Conservation (phyloP, 768 basidiomycete genomes). For the Gautieria morchelliformis region DNA sequence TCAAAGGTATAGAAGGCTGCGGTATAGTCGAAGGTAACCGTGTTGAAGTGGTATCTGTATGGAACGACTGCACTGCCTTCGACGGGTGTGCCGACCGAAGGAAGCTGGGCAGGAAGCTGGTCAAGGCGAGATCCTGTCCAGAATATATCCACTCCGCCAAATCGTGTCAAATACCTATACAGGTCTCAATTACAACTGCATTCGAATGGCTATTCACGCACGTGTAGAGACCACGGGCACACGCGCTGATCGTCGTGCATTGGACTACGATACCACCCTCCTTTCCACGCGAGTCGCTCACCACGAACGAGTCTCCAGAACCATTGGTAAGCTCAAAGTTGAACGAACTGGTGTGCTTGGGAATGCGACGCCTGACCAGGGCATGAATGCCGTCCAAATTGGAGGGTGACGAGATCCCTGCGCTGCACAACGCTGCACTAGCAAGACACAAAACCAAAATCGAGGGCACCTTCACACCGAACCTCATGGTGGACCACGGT, state of each 20-base stretch:
- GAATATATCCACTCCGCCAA: constrained; percentile 32
- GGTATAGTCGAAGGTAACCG: constrained; percentile 33
- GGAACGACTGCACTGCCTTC: constrained; percentile 26
- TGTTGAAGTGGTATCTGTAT: constrained; percentile 34
- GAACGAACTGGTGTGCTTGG: constrained; percentile 23
- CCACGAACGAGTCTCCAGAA: constrained; percentile 23
- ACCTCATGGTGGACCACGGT: neutral
- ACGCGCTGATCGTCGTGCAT: constrained; percentile 28
- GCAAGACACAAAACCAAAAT: too few relatives aligned
- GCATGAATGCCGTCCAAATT: constrained; percentile 24
- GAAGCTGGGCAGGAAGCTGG: constrained; percentile 21
- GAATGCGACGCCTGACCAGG: constrained; percentile 27
- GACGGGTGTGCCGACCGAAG: constrained; percentile 22
- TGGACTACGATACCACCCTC: constrained; percentile 20
- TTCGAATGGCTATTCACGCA: constrained; percentile 11
- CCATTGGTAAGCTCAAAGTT: constrained; percentile 19
- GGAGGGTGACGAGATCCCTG: neutral
- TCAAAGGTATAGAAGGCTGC: constrained; percentile 30
- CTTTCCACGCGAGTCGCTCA: constrained; percentile 19
- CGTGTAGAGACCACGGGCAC: constrained; percentile 30
- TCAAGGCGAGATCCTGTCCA: constrained; percentile 33
- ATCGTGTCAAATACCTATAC: constrained; percentile 15
- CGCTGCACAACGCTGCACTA: too few relatives aligned
- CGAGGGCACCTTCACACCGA: too few relatives aligned
- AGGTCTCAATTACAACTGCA: neutral